Conservation (phyloP, 1,139 yeast genomes). For the Maudiozyma humilis region DNA sequence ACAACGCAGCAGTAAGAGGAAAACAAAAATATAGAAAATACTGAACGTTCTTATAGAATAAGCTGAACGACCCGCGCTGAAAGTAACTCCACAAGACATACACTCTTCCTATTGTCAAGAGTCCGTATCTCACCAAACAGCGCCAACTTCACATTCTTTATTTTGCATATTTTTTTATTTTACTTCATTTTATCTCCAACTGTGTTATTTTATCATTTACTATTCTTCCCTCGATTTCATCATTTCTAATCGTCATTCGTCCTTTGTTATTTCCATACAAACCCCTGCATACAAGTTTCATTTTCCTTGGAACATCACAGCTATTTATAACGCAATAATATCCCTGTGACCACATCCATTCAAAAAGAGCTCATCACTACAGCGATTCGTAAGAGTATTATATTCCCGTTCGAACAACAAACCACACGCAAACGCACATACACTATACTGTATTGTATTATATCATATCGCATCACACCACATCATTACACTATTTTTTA, state of each 20-base stretch:
- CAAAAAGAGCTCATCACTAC: not conserved
- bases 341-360: not conserved
- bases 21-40: constrained; percentile 1
- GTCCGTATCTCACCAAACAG: no score
- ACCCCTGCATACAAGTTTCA: not conserved
- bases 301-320: no score
- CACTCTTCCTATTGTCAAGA: no score
- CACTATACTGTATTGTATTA: no score
- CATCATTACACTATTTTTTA: no score
- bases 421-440: no score
- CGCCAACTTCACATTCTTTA: not conserved
- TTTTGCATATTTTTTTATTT: no score
- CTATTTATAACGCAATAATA: no score
- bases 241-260: no score
- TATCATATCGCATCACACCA: not conserved
- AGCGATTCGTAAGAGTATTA: not conserved
- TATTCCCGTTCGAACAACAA: no score
- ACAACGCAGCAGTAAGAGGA: not conserved
- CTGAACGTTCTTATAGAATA: not conserved
- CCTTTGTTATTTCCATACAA: no score
- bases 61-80: not conserved
- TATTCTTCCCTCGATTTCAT: not conserved
- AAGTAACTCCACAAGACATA: not conserved
- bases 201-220: not conserved
- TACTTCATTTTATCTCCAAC: not conserved